Percentiles rank a stretch among this genome's conserved stretches.
phyloP scores from a whole-genome alignment of 768 basidiomycete genomes.

The Myochromella boudieri region DNA sequence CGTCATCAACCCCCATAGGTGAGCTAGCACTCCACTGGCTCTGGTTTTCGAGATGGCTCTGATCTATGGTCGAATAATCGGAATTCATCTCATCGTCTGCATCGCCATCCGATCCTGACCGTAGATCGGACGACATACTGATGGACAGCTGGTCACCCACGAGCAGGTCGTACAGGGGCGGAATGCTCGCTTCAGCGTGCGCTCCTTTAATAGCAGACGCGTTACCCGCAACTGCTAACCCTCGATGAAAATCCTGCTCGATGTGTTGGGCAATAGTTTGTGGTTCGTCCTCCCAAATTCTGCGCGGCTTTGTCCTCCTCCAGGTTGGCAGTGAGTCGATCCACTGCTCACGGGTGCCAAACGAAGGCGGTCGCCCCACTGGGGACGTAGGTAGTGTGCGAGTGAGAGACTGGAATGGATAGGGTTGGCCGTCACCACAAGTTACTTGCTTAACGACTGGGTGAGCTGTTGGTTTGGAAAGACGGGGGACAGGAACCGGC shows the following conservation, averaged over 20 bases:
- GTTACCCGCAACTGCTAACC: slow-evolving; percentile 79
- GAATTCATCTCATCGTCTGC: slow-evolving; percentile 46
- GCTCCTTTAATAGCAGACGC: slow-evolving; percentile 83
- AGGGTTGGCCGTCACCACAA: slow-evolving; percentile 42
- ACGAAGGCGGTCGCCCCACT: slow-evolving; percentile 60
- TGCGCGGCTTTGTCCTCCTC: slow-evolving; percentile 66
- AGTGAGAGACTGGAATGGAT: slow-evolving; percentile 53
- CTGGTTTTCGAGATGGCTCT: slow-evolving; percentile 32
- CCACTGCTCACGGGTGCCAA: slow-evolving; percentile 72
- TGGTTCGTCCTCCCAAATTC: slow-evolving; percentile 62
- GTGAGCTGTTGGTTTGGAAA: slow-evolving; percentile 58
- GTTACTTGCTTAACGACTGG: slow-evolving; percentile 61
- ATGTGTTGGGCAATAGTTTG: slow-evolving; percentile 24
- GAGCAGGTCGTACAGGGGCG: slow-evolving; percentile 56
- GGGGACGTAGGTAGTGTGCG: slow-evolving; percentile 61
- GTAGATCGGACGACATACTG: slow-evolving; percentile 11
- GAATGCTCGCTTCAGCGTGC: slow-evolving; percentile 82
- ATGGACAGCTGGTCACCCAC: slow-evolving; percentile 17
- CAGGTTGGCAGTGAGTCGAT: slow-evolving; percentile 68
- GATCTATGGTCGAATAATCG: slow-evolving; percentile 34
- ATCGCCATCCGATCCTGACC: slow-evolving; percentile 28
- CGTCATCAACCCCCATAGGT: slow-evolving; percentile 21
- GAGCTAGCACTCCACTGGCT: slow-evolving; percentile 36
- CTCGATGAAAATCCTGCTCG: slow-evolving; percentile 63
- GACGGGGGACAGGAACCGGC: slow-evolving; percentile 82